phyloP scores from a whole-genome alignment of 306 rosid genomes.

The Ceratonia siliqua region DNA sequence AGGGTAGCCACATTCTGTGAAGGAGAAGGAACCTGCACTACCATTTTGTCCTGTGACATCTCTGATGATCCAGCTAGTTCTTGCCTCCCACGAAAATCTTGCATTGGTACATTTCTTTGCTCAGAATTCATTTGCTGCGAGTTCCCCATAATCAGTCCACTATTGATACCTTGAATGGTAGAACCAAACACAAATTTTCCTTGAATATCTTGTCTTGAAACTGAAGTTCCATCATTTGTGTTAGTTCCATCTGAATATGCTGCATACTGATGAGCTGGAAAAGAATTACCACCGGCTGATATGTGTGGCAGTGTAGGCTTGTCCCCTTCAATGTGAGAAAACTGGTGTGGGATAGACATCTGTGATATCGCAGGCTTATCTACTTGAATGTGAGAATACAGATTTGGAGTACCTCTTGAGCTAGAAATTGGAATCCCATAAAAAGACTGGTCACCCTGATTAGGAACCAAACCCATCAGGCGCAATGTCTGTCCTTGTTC shows the following conservation, averaged over 20 bases:
- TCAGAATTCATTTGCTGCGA: slow-evolving; percentile 64
- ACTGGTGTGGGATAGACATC: slow-evolving; percentile 56
- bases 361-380: slow-evolving; percentile 60
- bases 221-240: slow-evolving; percentile 59
- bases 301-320: slow-evolving; percentile 64
- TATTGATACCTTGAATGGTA: slow-evolving; percentile 52
- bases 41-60: slow-evolving; percentile 62
- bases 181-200: slow-evolving; percentile 59
- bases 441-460: slow-evolving; percentile 81
- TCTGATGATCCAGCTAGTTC: slow-evolving; percentile 62
- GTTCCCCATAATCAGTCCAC: slow-evolving; percentile 62
- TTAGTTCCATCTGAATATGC: slow-evolving; percentile 60
- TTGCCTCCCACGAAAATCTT: slow-evolving; percentile 68
- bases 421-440: slow-evolving; percentile 81
- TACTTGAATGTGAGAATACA: slow-evolving; percentile 64
- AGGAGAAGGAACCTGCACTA: slow-evolving; percentile 53
- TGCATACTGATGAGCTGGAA: slow-evolving; percentile 62
- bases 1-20: slow-evolving; percentile 69
- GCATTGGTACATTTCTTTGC: slow-evolving; percentile 61
- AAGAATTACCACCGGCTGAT: slow-evolving; percentile 45
- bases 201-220: slow-evolving; percentile 63
- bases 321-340: slow-evolving; percentile 72
- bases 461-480: slow-evolving; percentile 72
- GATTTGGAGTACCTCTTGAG: slow-evolving; percentile 63
- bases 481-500: slow-evolving; percentile 80